Evolutionary conservation across 2,329 filamentous ascomycete genomes (phyloP), one percentile per base, ranked within the genome.

Genomic region (Fusarium dimerum): DNA sequence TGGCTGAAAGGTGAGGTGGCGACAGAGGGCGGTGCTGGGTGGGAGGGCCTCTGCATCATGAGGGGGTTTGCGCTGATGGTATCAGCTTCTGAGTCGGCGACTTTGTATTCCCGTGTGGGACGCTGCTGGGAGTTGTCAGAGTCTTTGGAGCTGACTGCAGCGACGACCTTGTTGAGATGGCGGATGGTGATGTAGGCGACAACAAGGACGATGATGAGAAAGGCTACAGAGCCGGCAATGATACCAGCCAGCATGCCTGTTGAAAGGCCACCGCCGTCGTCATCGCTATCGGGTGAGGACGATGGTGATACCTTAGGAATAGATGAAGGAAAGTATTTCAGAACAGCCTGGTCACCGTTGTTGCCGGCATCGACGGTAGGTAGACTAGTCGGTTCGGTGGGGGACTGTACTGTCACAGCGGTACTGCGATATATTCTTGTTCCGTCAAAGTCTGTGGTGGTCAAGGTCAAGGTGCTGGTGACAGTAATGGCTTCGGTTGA

Each of bases 241-340:
- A 84, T 81, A 2, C 82, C 82, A 3, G 77, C 81, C 3, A 85
- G 68, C 26, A 76, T 70, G 1, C 66, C 71, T 1, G 60, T 66
- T 6, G 73, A 72, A 18, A 80, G 67, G 12, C 72, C 68, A 18
- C 66, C 62, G 9, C 55, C 57, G 17, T 62, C 58, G 16, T 56
- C 56, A 10, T 59, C n/a, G n/a, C n/a, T 54, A 1, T 67, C 65
- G 18, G 61, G 45, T 12, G 57, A 48, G 6, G 55, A 46, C 12
- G 68, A 50, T 2, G 61, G 52, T 13, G 69, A 57, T 6, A 68
- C 56, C 50, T 82, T 81, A 5, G 74, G 61, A 3, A 80, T 65
- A 2, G 71, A 69, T 2, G 72, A 75, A 0, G 78, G 76, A 34
- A 77, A 71, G 51, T 75, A 69, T 50, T 80, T 80, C 13, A 76